Base-by-base conservation (phyloP, 257 asterid genomes). In the Cinchona pubescens region DNA sequence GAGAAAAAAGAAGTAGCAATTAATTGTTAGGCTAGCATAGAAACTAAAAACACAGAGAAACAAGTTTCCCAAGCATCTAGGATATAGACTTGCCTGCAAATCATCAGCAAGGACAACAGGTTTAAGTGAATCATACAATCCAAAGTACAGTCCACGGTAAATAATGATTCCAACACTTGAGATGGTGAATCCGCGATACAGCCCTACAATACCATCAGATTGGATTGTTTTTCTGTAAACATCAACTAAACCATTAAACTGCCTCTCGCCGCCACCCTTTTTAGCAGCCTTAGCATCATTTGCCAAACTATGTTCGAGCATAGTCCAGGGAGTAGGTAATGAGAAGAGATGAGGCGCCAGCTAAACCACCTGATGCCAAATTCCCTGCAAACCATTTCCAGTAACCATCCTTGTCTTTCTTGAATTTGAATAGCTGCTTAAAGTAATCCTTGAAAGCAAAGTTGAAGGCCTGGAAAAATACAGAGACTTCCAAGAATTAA, bases 131-230 rank as follows among this genome's bases (percentile, higher is more conserved):
- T 91, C 97, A 8, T 91, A 91, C 96, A 91, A 81, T 64, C 96
- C 97, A 38, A 91, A 91, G 83, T 91, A 91, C 8, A 91, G 96
- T 58, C 97, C 97, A 49, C 97, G 97, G 79, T 91, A 91, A 72
- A 87, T 85, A 38, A 91, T 85, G 75, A 91, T 90, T 43, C 96
- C 96, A 83, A 87, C 90, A 69, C 88, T 85, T 30, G 97, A 91
- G 48, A 89, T 79, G 82, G 78, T 84, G 79, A 91, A 91, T 74
- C 97, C 97, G 48, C 97, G 91, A 62, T 91, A 91, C 76, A 91
- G 97, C 67, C 97, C 97, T 13, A 75, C 82, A 49, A 88, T 10
- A 59, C 93, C 95, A 83, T 91, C 97, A 35, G 90, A 82, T 79
- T 79, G 73, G 59, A 89, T 74, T 37, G 96, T 91, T 82, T 91